Percentiles rank a stretch among this genome's conserved stretches.
phyloP scores from a whole-genome alignment of 2,329 filamentous ascomycete genomes.

The Apiospora koreana region DNA sequence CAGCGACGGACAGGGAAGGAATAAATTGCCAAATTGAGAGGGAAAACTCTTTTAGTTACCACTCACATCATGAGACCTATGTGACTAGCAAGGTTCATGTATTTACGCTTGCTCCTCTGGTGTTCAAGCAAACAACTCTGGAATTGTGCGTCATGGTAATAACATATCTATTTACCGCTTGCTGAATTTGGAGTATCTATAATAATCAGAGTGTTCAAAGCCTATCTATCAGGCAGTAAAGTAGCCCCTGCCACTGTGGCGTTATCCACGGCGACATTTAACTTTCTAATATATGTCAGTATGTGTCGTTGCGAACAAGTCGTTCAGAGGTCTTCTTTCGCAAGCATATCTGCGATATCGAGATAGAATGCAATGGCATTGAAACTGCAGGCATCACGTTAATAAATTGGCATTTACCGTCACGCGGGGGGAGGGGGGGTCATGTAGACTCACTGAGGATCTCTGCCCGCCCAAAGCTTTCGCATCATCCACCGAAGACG shows the following conservation, averaged over 20 bases:
- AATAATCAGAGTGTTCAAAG: too few relatives aligned
- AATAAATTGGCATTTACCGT: constrained; percentile 11
- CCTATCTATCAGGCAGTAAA: too few relatives aligned
- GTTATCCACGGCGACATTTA: too few relatives aligned
- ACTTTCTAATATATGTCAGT: too few relatives aligned
- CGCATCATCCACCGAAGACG: constrained; percentile 56
- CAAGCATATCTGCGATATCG: constrained; percentile 69
- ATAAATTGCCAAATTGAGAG: not conserved
- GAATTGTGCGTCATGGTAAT: not conserved
- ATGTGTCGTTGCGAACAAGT: too few relatives aligned
- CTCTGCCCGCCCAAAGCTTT: constrained; percentile 51
- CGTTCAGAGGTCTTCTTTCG: constrained; percentile 58
- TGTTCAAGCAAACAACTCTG: not conserved
- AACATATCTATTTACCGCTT: not conserved
- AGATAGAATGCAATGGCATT: constrained; percentile 70
- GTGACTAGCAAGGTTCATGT: not conserved
- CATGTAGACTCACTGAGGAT: constrained; percentile 46
- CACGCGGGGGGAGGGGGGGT: not conserved
- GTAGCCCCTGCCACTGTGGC: too few relatives aligned
- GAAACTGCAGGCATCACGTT: constrained; percentile 43
- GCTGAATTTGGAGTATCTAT: too few relatives aligned
- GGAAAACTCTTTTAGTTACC: not conserved
- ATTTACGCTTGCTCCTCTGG: not conserved
- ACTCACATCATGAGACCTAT: not conserved
- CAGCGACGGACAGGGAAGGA: not conserved